Conservation (phyloP, 768 basidiomycete species). For the Suillus placidus region DNA sequence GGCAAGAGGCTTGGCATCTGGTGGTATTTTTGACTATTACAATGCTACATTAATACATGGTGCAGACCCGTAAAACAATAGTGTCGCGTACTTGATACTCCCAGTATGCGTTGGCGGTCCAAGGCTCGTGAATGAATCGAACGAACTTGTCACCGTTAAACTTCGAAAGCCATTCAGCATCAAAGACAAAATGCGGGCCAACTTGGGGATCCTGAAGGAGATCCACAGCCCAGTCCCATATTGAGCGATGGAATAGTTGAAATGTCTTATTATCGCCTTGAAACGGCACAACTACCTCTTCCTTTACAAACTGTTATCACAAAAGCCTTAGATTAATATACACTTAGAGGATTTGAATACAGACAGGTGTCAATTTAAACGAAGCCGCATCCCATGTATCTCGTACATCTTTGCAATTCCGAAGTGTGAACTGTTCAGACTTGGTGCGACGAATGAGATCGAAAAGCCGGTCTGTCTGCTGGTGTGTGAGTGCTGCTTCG, state of each 20-base stretch:
- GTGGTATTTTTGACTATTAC: neutral
- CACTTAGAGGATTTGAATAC: neutral
- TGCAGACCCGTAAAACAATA: neutral
- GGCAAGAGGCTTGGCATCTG: slow-evolving; percentile 28
- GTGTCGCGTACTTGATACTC: slow-evolving; percentile 35
- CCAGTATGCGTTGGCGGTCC: slow-evolving; percentile 40
- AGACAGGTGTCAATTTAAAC: slow-evolving; percentile 14
- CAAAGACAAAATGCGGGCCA: slow-evolving; percentile 31
- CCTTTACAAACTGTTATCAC: slow-evolving; percentile 16
- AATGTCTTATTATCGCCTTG: slow-evolving; percentile 13
- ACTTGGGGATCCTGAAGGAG: slow-evolving; percentile 32
- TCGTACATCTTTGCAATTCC: slow-evolving; percentile 10
- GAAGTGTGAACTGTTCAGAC: slow-evolving; percentile 15
- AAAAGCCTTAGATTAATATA: neutral
- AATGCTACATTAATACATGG: neutral
- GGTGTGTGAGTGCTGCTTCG: slow-evolving; percentile 23
- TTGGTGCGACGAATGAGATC: slow-evolving; percentile 16
- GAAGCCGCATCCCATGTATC: slow-evolving; percentile 23
- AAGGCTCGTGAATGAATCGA: slow-evolving; percentile 39
- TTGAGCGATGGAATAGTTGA: slow-evolving; percentile 22
- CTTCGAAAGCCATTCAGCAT: slow-evolving; percentile 32
- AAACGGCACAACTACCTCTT: slow-evolving; percentile 22
- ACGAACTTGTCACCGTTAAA: slow-evolving; percentile 31
- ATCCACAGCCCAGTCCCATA: slow-evolving; percentile 33
- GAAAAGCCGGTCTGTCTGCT: slow-evolving; percentile 22